Base-by-base conservation (phyloP, 2,329 filamentous ascomycete species). In the Emergomyces orientalis region DNA sequence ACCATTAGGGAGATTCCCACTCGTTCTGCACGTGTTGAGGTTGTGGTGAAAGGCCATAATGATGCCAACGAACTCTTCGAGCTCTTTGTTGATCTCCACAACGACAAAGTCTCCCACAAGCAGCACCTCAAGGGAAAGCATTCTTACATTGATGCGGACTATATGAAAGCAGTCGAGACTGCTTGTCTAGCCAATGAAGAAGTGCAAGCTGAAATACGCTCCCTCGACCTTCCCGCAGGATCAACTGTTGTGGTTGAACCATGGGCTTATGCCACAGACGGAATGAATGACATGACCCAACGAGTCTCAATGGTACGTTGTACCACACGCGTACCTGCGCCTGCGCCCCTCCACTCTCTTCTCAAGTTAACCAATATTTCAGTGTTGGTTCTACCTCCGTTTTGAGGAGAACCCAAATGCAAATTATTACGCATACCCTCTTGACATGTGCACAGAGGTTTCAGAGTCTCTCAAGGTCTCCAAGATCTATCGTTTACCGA, bases 371-470 rank as follows among this genome's bases (percentile, higher is more conserved):
- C 11, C 34, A 72, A 17, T 71, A 74, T 69, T 61, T 73, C 47
- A 51, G 47, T 51, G 47, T 51, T 51, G 69, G 63, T 77, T 77
- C 65, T 78, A 78, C 67, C 73, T 77, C 70, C 69, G 76, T 3
- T 66, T 81, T 0, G 61, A 73, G 0, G 70, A 75, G 0, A 73
- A 81, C 37, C 69, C 71, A 0, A 81, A 84, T 63, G 77, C 81
- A 45, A 85, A 85, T 67, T 80, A 81, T 70, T 85, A 85, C 67
- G 82, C 82, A 6, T 84, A 84, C 61, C 83, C 83, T 0, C 74
- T 85, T 9, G 79, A 83, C 60, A 74, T 85, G 27, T 79, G 77
- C 56, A 79, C 80, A 11, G 81, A 84, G 67, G 76, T 65, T 34
- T 52, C 49, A 17, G 61, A 64, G n/a, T 32, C 57, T 55, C 73